Evolutionary conservation across 2,329 filamentous ascomycete species (phyloP).

Genomic region (Aspergillus glaucus): DNA sequence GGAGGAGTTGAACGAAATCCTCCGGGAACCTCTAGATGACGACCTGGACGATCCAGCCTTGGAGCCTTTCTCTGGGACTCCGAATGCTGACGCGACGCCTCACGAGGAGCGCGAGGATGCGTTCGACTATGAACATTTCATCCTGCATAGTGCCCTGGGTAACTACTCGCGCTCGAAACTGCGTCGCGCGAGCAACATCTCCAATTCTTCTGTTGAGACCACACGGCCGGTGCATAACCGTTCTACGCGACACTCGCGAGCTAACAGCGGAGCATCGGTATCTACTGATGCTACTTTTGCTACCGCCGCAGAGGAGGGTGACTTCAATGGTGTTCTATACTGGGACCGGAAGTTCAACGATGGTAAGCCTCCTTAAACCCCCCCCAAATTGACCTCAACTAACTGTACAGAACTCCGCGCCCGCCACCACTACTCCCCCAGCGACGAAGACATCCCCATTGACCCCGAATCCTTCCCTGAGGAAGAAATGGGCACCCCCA

Average conservation of each 20-base stretch:
- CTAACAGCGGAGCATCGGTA: conserved; percentile 53
- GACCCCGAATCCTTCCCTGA: conserved; percentile 9
- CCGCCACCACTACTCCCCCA: not conserved
- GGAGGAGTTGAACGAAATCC: conserved; percentile 52
- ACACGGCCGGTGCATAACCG: conserved; percentile 29
- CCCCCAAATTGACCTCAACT: conserved; percentile 2
- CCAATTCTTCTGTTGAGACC: conserved; percentile 47
- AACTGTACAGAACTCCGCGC: conserved; percentile 17
- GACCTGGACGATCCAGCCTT: conserved; percentile 31
- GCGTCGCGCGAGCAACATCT: conserved; percentile 29
- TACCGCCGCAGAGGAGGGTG: conserved; percentile 53
- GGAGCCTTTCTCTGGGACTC: conserved; percentile 26
- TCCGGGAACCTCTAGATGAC: conserved; percentile 38
- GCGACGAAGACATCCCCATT: not conserved
- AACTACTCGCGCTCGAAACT: conserved; percentile 39
- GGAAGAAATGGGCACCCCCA: conserved; percentile 17
- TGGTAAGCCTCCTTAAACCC: conserved; percentile 14
- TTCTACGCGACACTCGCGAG: conserved; percentile 39
- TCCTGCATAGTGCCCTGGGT: conserved; percentile 85
- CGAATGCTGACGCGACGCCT: conserved; percentile 54
- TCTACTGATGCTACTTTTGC: conserved; percentile 59
- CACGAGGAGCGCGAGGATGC: conserved; percentile 93
- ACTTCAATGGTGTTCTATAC: conserved; percentile 37
- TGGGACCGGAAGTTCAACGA: conserved; percentile 34
- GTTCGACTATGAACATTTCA: conserved; percentile 95